Evolutionary conservation across 2,329 filamentous ascomycete genomes (phyloP), one percentile per base, ranked within the genome.

Genomic region (Scolecobasidium constrictum): DNA sequence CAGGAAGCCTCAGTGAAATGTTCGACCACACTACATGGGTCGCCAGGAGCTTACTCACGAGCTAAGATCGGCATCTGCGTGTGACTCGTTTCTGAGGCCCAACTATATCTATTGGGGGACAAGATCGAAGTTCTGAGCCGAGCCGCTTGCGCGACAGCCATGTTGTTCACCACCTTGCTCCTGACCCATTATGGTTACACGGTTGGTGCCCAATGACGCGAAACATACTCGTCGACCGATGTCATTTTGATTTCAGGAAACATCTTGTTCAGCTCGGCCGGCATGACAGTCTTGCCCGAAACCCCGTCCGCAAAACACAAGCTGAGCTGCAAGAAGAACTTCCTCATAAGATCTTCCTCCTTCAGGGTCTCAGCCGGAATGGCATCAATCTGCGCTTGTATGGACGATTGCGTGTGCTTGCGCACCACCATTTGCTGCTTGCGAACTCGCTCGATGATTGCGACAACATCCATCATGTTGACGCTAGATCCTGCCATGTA

Each of bases 221-320:
- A n/a, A n/a, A 31, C 26, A n/a, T 31, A 31, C 26, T 31, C 26
- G 9, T 31, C 26, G 26, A 31, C 26, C 9, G 9, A 9, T 9
- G 26, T 31, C n/a, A n/a, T 31, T n/a, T 31, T 31, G 26, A 31
- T 31, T 31, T 31, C 26, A n/a, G 26, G 26, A 31, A 31, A 31
- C 9, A 7, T 7, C 9, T 31, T 7, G n/a, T 31, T 31, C 26
- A 31, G n/a, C 9, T 31, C 26, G 9, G 26, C 9, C 9, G 26
- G 9, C 26, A 31, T 31, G 9, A 31, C 26, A n/a, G 9, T 31
- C 26, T 31, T 31, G 26, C 26, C 26, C n/a, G 9, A n/a, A 7
- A 9, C 26, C n/a, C 26, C 26, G 9, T 31, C 26, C n/a, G 26
- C 26, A 31, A 31, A 31, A 7, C 9, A 7, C n/a, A 31, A n/a